Percentiles rank a stretch among this genome's conserved stretches.
These are phyloP conservation scores for Eucalyptus marginata DNA, from an alignment of 345 rosid genomes.

Conservation along the genomic window DNA sequence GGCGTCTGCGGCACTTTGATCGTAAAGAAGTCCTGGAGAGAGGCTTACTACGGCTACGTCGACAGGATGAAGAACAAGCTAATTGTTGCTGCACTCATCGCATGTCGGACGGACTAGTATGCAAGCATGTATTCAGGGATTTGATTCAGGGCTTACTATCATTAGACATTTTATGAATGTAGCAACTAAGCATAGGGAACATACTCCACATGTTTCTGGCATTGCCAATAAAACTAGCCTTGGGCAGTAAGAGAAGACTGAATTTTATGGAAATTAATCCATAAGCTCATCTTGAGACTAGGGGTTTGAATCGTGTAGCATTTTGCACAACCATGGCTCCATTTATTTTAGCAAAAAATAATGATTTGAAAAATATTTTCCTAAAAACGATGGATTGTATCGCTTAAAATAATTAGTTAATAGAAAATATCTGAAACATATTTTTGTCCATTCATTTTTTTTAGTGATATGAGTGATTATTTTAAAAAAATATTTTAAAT, in stretches of 20 bases:
- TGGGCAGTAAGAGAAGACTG: neutral
- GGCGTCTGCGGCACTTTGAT: neutral
- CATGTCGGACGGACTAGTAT: neutral
- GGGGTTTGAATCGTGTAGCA: neutral
- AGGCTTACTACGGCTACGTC: neutral
- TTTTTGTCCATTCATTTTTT: too few species aligned
- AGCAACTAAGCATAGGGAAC: too few species aligned
- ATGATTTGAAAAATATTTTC: too few species aligned
- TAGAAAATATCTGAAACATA: too few species aligned
- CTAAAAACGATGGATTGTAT: accelerated
- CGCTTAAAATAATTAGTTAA: too few species aligned
- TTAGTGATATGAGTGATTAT: too few species aligned
- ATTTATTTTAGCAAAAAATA: too few species aligned
- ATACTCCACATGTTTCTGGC: neutral
- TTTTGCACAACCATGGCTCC: neutral
- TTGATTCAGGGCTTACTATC: neutral
- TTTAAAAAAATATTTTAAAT: too few species aligned
- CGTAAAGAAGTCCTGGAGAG: neutral
- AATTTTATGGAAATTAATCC: neutral
- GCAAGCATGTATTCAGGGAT: neutral
- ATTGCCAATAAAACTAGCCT: neutral
- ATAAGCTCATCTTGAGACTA: neutral
- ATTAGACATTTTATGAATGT: neutral
- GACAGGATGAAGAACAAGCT: neutral
- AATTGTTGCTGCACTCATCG: neutral